Conservation (phyloP, 345 rosid species). For the Clarkia xantiana region DNA sequence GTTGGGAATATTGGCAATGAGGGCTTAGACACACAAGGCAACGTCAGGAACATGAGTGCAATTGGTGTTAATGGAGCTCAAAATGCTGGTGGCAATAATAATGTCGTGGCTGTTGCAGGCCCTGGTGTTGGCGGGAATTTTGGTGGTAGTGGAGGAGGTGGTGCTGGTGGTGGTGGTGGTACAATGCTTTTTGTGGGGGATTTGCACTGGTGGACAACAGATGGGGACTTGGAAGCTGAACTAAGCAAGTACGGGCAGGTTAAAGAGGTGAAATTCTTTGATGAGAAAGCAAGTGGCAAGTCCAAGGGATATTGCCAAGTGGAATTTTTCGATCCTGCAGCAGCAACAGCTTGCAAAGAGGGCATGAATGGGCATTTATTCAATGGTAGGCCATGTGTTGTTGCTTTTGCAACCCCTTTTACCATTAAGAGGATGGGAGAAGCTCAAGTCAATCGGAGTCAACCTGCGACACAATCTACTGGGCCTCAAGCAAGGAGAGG, state of each 20-base stretch:
- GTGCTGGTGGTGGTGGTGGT: conserved; percentile 27
- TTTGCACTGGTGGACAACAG: conserved; percentile 92
- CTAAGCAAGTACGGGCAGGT: conserved; percentile 54
- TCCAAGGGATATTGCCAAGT: conserved; percentile 83
- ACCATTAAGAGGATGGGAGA: conserved; percentile 62
- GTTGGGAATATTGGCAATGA: conserved; percentile 16
- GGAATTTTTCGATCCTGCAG: conserved; percentile 57
- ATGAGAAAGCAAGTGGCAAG: conserved; percentile 83
- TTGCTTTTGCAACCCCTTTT: conserved; percentile 60
- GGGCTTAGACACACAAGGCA: conserved; percentile 24
- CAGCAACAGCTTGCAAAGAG: conserved; percentile 63
- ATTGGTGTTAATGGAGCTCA: conserved; percentile 20
- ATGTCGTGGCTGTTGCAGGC: conserved; percentile 5
- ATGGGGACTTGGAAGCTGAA: conserved; percentile 61
- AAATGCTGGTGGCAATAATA: conserved; percentile 13
- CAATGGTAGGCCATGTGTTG: conserved; percentile 70
- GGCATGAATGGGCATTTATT: conserved; percentile 62
- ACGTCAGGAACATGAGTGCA: conserved; percentile 17
- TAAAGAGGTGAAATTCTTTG: conserved; percentile 74
- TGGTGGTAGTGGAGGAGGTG: conserved; percentile 1
- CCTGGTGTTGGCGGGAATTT: background rate
- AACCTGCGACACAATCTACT: conserved; percentile 31
- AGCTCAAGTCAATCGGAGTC: conserved; percentile 49
- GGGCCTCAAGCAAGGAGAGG: conserved; percentile 38
- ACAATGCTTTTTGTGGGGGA: conserved; percentile 68